Percentiles rank a stretch among this genome's conserved stretches.
Conservation (phyloP, 805 yeast genomes). For the Kluyveromyces wickerhamii region DNA sequence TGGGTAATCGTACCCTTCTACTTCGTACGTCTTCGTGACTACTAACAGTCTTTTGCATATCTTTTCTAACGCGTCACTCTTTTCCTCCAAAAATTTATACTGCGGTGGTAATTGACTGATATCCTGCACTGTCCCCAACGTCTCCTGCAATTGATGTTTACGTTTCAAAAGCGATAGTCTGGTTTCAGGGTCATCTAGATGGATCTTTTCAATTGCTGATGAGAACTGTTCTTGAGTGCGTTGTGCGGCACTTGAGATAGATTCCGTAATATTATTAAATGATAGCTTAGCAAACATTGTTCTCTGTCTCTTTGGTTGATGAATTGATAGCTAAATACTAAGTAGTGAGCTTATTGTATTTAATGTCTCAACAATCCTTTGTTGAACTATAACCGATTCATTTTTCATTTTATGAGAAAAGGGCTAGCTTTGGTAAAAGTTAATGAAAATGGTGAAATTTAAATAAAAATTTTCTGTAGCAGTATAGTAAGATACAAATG, state of each 20-base stretch:
- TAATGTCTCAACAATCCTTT: too few species aligned
- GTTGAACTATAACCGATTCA: too few species aligned
- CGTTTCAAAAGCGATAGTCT: slow-evolving; percentile 23
- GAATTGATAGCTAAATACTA: too few species aligned
- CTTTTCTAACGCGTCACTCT: slow-evolving; percentile 55
- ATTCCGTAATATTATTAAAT: slow-evolving; percentile 24
- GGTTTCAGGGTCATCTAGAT: slow-evolving; percentile 25
- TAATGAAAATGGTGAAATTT: too few species aligned
- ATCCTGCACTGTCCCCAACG: slow-evolving; percentile 55
- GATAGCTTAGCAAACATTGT: slow-evolving; percentile 13
- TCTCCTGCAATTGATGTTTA: slow-evolving; percentile 41
- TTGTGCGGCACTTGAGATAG: slow-evolving; percentile 26
- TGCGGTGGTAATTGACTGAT: slow-evolving; percentile 70
- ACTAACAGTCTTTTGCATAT: slow-evolving; percentile 46
- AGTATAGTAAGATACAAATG: too few species aligned
- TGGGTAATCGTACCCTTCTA: slow-evolving; percentile 76
- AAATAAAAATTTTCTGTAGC: too few species aligned
- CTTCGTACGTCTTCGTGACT: slow-evolving; percentile 56
- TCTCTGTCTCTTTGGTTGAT: neutral
- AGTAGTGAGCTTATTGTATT: too few species aligned
- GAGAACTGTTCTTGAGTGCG: slow-evolving; percentile 25
- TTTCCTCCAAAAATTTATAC: slow-evolving; percentile 57
- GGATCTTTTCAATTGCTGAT: slow-evolving; percentile 21
- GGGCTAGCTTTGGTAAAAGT: too few species aligned
- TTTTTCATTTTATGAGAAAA: too few species aligned